A percentile compares a stretch with the other conserved stretches of the same genome.
These are phyloP conservation scores for Chalaropsis ovoidea DNA, from an alignment of 2,329 filamentous ascomycete genomes.

Conservation along the genomic window DNA sequence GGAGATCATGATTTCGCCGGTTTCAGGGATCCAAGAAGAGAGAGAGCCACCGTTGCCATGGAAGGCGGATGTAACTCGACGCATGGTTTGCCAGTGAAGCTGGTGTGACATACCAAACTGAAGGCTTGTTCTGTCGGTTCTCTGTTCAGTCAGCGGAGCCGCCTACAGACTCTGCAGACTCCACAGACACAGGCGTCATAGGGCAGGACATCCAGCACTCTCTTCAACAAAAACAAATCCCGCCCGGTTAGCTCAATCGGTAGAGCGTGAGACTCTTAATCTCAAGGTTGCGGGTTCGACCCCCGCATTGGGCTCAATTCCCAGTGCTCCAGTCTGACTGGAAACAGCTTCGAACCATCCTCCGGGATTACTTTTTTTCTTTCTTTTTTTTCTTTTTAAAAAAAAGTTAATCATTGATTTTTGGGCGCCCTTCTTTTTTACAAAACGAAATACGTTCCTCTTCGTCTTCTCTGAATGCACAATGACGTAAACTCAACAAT, in stretches of 20 bases:
- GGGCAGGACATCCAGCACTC: too few relatives aligned
- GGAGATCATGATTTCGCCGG: too few relatives aligned
- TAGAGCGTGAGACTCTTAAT: conserved; percentile 64
- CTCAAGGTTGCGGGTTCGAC: conserved; percentile 38
- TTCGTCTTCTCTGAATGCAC: background rate
- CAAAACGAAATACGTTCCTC: too few relatives aligned
- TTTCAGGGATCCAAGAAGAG: too few relatives aligned
- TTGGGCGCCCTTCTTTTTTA: background rate
- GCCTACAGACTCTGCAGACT: too few relatives aligned
- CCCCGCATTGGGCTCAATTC: conserved; percentile 31
- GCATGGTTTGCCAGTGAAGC: too few relatives aligned
- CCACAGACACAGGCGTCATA: too few relatives aligned
- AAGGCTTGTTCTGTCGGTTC: too few relatives aligned
- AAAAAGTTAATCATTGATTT: background rate
- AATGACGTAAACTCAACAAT: background rate
- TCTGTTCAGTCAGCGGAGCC: too few relatives aligned
- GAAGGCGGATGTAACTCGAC: too few relatives aligned
- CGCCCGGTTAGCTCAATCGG: conserved; percentile 56
- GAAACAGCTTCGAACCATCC: background rate
- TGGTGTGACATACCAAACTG: too few relatives aligned
- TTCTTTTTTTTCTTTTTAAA: background rate
- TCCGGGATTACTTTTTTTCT: background rate
- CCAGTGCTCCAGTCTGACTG: conserved; percentile 20
- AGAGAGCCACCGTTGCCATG: too few relatives aligned
- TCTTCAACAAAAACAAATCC: conserved; percentile 3